Conservation (phyloP, 371 early-diverging fungal genomes). For the Mortierella sp. region DNA sequence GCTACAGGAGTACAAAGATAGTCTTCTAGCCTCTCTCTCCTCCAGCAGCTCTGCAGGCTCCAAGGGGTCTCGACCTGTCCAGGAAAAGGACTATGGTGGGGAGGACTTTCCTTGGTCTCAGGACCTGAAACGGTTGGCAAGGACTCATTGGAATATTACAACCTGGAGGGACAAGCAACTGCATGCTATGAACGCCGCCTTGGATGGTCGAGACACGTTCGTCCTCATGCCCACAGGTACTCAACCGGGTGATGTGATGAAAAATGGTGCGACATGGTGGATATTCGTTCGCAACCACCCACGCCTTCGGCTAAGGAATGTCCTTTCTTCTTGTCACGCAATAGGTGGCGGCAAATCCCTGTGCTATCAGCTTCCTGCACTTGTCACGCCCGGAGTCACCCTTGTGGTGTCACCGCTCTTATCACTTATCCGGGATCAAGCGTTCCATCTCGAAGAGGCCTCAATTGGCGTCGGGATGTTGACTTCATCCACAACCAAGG, state of each 20-base stretch:
- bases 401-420: conserved; percentile 88
- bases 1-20: conserved; percentile 30
- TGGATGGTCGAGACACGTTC: conserved; percentile 80
- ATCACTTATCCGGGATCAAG: conserved; percentile 88
- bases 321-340: not conserved
- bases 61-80: not conserved
- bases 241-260: not conserved
- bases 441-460: conserved; percentile 75
- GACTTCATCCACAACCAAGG: conserved; percentile 65
- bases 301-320: no score
- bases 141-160: conserved; percentile 60
- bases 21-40: conserved; percentile 8
- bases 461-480: conserved; percentile 77
- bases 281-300: no score
- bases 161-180: conserved; percentile 78
- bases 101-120: conserved; percentile 65
- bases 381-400: conserved; percentile 79
- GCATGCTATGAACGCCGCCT: conserved; percentile 78
- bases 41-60: not conserved
- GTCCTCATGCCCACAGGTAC: conserved; percentile 86
- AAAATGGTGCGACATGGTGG: no score
- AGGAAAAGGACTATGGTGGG: conserved; percentile 46
- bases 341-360: conserved; percentile 86
- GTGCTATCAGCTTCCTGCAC: conserved; percentile 90
- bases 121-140: conserved; percentile 51